These are phyloP conservation scores for Seiridium unicorne DNA, from an alignment of 2,329 filamentous ascomycete genomes.

Conservation along the genomic window DNA sequence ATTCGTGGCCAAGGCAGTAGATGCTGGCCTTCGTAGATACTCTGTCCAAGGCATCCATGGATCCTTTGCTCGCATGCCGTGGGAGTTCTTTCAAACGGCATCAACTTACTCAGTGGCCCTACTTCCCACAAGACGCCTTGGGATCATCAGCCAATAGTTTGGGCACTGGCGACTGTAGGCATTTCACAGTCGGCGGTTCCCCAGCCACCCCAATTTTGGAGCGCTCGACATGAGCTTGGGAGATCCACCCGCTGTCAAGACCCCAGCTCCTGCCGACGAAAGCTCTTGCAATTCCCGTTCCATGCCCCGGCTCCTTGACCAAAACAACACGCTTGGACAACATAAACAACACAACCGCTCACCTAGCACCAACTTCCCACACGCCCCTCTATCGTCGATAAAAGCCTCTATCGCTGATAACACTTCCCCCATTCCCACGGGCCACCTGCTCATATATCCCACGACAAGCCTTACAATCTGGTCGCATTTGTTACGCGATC, in stretches of 20 bases:
- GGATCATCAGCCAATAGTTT: too few relatives aligned
- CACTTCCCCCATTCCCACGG: slow-evolving; percentile 16
- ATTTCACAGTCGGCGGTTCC: background rate
- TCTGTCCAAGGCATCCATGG: too few relatives aligned
- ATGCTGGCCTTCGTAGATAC: too few relatives aligned
- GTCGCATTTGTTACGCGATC: slow-evolving; percentile 32
- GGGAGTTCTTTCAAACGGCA: too few relatives aligned
- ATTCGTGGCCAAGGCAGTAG: too few relatives aligned
- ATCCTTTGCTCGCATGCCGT: too few relatives aligned
- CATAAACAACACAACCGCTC: slow-evolving; percentile 29
- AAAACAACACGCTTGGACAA: slow-evolving; percentile 23
- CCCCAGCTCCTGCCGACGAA: background rate
- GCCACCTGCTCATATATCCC: slow-evolving; percentile 14
- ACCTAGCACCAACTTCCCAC: slow-evolving; percentile 17
- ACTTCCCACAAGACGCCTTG: too few relatives aligned
- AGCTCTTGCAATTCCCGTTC: background rate
- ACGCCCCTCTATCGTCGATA: background rate
- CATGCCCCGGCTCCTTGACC: background rate
- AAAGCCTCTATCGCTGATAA: slow-evolving; percentile 4
- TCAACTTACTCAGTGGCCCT: too few relatives aligned
- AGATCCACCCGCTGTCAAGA: background rate
- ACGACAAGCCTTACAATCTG: slow-evolving; percentile 23
- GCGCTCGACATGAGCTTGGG: background rate
- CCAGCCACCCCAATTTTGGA: slow-evolving; percentile 12
- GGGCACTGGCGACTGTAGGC: too few relatives aligned